Evolutionary conservation across 1,284 basidiomycete species (phyloP).

Genomic region (Sporisorium scitamineum): DNA sequence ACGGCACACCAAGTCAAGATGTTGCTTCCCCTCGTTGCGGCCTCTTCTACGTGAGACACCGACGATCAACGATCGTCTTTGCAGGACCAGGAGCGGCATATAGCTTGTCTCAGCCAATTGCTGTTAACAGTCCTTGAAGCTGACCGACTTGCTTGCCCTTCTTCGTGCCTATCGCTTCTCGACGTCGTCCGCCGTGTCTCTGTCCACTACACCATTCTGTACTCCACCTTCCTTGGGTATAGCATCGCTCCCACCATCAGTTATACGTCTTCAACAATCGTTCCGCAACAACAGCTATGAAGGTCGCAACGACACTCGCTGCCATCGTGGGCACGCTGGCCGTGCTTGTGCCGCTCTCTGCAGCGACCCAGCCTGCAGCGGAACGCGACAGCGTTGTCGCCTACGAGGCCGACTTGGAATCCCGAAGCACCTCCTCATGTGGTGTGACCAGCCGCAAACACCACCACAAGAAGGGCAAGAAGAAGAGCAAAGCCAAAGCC

Average conservation of each 20-base stretch:
- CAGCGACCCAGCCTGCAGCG: background rate
- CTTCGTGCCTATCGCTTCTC: background rate
- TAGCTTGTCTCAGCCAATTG: background rate
- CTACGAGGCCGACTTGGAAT: background rate
- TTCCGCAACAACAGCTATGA: conserved; percentile 7
- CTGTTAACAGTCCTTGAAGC: too few relatives aligned
- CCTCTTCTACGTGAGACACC: background rate
- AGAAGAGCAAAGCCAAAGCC: conserved; percentile 12
- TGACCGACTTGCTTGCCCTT: background rate
- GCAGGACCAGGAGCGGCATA: background rate
- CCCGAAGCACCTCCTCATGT: background rate
- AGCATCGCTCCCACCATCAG: background rate
- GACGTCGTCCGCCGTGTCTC: background rate
- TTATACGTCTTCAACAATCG: background rate
- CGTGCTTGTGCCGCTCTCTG: conserved; percentile 19
- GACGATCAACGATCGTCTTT: conserved; percentile 3
- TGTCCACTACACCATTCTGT: background rate
- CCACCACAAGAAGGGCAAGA: conserved; percentile 27
- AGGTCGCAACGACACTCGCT: conserved; percentile 11
- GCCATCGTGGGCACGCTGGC: conserved; percentile 24
- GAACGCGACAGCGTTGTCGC: conserved; percentile 1
- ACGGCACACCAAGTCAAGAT: background rate
- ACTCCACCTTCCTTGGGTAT: background rate
- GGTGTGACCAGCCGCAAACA: conserved; percentile 12
- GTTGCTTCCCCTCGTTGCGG: background rate